These are phyloP conservation scores for Coemansia sp. DNA, from an alignment of 192 early-diverging fungal genomes.

Conservation along the genomic window DNA sequence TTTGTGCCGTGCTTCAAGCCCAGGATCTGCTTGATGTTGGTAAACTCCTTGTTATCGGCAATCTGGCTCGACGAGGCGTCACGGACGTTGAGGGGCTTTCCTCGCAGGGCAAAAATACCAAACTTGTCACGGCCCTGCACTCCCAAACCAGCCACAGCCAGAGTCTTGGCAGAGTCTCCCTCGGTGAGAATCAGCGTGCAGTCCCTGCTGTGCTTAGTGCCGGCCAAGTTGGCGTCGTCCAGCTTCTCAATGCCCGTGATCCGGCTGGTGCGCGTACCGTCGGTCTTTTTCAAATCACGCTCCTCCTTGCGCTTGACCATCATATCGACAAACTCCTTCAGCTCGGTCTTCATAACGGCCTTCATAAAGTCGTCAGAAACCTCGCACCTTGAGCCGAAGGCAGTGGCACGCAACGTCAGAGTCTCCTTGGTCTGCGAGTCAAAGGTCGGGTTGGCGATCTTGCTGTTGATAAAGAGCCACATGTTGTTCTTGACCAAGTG, in stretches of 20 bases:
- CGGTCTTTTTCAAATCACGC: conserved; percentile 83
- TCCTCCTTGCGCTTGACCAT: conserved; percentile 72
- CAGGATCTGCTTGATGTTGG: conserved; percentile 88
- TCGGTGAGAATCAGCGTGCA: conserved; percentile 98
- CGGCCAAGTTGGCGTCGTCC: conserved; percentile 94
- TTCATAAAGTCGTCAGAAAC: conserved; percentile 79
- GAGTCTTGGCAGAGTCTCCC: conserved; percentile 93
- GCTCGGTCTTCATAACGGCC: conserved; percentile 80
- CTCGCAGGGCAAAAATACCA: conserved; percentile 95
- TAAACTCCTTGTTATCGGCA: conserved; percentile 82
- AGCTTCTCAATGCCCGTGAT: conserved; percentile 84
- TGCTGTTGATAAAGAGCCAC: conserved; percentile 91
- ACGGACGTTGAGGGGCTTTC: conserved; percentile 96
- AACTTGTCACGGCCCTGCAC: conserved; percentile 88
- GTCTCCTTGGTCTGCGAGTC: conserved; percentile 98
- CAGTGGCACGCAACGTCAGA: conserved; percentile 73
- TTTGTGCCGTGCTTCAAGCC: conserved; percentile 84
- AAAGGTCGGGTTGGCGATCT: conserved; percentile 93
- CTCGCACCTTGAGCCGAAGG: conserved; percentile 82
- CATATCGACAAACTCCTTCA: conserved; percentile 78
- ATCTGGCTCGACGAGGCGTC: conserved; percentile 75
- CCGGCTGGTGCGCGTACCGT: conserved; percentile 68
- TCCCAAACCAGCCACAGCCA: conserved; percentile 82
- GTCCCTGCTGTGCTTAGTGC: conserved; percentile 62
- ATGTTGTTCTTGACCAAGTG: conserved; percentile 87